phyloP scores from a whole-genome alignment of 257 asterid genomes.

The Ophiorrhiza pumila region DNA sequence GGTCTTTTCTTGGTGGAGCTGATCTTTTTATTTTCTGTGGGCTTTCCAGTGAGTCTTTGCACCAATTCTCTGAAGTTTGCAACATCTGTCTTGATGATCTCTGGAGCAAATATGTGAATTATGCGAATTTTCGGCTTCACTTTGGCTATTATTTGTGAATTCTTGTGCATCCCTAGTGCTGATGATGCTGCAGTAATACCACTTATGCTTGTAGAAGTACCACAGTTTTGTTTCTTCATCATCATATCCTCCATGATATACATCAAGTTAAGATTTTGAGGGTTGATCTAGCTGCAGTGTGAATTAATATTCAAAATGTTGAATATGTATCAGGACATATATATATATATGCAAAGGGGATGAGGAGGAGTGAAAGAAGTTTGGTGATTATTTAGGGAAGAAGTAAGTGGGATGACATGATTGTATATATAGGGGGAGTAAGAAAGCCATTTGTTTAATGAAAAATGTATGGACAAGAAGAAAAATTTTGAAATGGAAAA shows the following conservation, averaged over 20 bases:
- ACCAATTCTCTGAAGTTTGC: slow-evolving; percentile 73
- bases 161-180: slow-evolving; percentile 43
- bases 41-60: slow-evolving; percentile 90
- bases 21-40: slow-evolving; percentile 23
- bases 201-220: slow-evolving; percentile 30
- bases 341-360: too few species aligned
- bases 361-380: slow-evolving; percentile 23
- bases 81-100: slow-evolving; percentile 76
- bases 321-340: not conserved
- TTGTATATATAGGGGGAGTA: slow-evolving; percentile 21
- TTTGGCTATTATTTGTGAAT: slow-evolving; percentile 57
- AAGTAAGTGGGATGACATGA: not conserved
- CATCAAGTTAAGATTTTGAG: not conserved
- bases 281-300: not conserved
- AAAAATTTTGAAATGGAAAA: slow-evolving; percentile 9
- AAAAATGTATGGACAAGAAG: slow-evolving; percentile 10
- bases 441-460: not conserved
- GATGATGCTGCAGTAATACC: slow-evolving; percentile 4
- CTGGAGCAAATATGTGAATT: slow-evolving; percentile 91
- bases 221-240: slow-evolving; percentile 36
- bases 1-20: slow-evolving; percentile 10
- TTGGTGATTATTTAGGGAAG: slow-evolving; percentile 26
- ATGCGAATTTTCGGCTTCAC: slow-evolving; percentile 69
- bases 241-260: slow-evolving; percentile 36
- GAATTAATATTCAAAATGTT: not conserved